Base-by-base conservation (phyloP, 1,284 basidiomycete species). In the Cryptococcus sp. region DNA sequence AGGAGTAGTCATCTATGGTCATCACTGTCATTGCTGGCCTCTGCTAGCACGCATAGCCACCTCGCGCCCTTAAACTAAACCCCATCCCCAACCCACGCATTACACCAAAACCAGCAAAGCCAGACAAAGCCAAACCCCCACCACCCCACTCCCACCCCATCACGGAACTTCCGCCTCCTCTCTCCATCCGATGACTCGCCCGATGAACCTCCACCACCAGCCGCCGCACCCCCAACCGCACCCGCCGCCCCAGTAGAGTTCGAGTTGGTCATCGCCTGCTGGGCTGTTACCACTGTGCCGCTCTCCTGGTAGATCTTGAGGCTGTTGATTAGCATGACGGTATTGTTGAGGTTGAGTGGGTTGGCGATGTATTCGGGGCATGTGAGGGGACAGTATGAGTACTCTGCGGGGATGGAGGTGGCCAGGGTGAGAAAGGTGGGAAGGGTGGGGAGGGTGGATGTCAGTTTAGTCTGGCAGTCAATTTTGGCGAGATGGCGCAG, bases 361-460 rank as follows among this genome's bases (percentile, higher is more conserved):
- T 89, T 79, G 50, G 83, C 79, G 43, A 92, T 84, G 39, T 82
- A 81, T 16, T 85, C 76, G 9, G 79, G 77, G 71, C 88, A 91
- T 9, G 85, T 86, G 9, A 86, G 87, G 0, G 85, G 82, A 73
- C 87, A 90, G 23, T 84, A 84, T 21, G 81, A 79, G 39, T 62
- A 70, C 24, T 55, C 71, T 73, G 47, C 20, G 20, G 36, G 23
- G 15, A 38, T 55, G 18, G n/a, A 38, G 21, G 24, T 47, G 28
- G 39, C 2, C 7, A 24, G 15, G 20, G 4, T n/a, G 38, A 23
- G n/a, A 23, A 33, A 8, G 6, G 28, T 15, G 16, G 24, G 37
- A 23, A 23, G 20, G 52, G n/a, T 39, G 21, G n/a, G n/a, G n/a
- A n/a, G n/a, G n/a, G n/a, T 44, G 23, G 11, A 37, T 18, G 52